phyloP scores from a whole-genome alignment of 2,329 filamentous ascomycete genomes.

The Aspergillus aculeatus region DNA sequence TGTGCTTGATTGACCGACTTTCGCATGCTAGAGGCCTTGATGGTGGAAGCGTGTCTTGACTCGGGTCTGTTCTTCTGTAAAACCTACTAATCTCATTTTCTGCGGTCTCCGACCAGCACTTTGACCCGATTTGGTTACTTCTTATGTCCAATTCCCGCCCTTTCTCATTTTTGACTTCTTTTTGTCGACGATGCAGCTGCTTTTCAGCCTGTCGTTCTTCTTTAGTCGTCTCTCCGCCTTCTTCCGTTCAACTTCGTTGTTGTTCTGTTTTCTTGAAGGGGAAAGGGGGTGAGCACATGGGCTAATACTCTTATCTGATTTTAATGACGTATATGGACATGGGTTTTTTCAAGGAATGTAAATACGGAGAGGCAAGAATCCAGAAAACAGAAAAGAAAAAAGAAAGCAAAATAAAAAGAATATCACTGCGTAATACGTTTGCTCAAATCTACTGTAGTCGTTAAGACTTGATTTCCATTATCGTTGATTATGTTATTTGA shows the following conservation, averaged over 20 bases:
- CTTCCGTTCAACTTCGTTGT: conserved; percentile 10
- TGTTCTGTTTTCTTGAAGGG: conserved; percentile 17
- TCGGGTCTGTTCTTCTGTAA: conserved; percentile 3
- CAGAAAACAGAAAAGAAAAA: conserved; percentile 12
- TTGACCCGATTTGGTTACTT: conserved; percentile 5
- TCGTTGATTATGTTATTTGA: not conserved
- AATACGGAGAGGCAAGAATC: conserved; percentile 30
- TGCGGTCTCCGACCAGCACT: conserved; percentile 1
- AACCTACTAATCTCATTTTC: conserved; percentile 3
- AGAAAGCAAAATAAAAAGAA: conserved; percentile 6
- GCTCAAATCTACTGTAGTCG: not conserved
- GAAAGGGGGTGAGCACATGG: conserved; percentile 23
- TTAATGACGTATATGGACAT: conserved; percentile 38
- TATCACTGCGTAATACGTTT: not conserved
- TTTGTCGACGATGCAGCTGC: not conserved
- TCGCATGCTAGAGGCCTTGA: conserved; percentile 32
- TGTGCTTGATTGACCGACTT: conserved; percentile 14
- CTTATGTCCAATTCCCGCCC: not conserved
- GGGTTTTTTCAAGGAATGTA: conserved; percentile 31
- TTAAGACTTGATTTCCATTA: not conserved
- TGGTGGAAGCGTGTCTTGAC: conserved; percentile 25
- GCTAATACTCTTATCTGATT: conserved; percentile 30
- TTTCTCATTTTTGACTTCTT: not conserved
- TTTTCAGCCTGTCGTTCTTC: conserved; percentile 7
- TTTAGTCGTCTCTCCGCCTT: conserved; percentile 15